A percentile compares a stretch with the other conserved stretches of the same genome.
Conservation (phyloP, 2,329 filamentous ascomycete species). For the Polychaeton citri region DNA sequence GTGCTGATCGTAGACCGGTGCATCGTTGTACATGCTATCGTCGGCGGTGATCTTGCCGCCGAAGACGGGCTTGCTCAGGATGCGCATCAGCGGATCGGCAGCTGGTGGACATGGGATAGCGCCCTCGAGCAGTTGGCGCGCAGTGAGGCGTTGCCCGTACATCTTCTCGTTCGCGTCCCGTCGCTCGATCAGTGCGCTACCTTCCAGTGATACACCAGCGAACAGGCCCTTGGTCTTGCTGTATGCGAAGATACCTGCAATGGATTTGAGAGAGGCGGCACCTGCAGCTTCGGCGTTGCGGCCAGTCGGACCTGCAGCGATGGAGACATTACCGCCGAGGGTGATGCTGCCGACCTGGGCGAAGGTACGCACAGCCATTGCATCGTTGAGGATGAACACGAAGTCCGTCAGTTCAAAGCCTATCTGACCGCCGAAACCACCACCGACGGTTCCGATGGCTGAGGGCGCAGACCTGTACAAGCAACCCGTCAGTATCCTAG, state of each 20-base stretch:
- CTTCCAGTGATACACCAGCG: slow-evolving; percentile 87
- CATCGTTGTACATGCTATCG: slow-evolving; percentile 81
- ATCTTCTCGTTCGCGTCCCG: slow-evolving; percentile 95
- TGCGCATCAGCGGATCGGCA: slow-evolving; percentile 69
- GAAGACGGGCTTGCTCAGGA: slow-evolving; percentile 78
- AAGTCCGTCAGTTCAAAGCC: slow-evolving; percentile 58
- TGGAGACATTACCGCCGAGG: slow-evolving; percentile 87
- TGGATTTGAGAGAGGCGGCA: slow-evolving; percentile 75
- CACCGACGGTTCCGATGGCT: slow-evolving; percentile 68
- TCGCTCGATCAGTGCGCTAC: slow-evolving; percentile 82
- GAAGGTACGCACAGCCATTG: slow-evolving; percentile 62
- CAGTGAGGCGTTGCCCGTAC: slow-evolving; percentile 72
- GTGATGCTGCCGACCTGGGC: slow-evolving; percentile 85
- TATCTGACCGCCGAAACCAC: slow-evolving; percentile 74
- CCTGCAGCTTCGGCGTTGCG: slow-evolving; percentile 93
- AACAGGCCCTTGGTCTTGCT: slow-evolving; percentile 97
- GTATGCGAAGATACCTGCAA: slow-evolving; percentile 91
- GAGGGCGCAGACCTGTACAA: slow-evolving; percentile 50
- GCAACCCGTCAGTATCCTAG: not conserved
- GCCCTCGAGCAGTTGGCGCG: slow-evolving; percentile 68
- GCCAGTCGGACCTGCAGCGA: slow-evolving; percentile 86
- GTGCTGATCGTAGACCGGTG: slow-evolving; percentile 72
- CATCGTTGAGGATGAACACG: slow-evolving; percentile 11
- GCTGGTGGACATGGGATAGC: slow-evolving; percentile 64
- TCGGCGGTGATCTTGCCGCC: slow-evolving; percentile 46